Conservation (phyloP, 345 rosid genomes). For the Aquilaria yunnanensis region DNA sequence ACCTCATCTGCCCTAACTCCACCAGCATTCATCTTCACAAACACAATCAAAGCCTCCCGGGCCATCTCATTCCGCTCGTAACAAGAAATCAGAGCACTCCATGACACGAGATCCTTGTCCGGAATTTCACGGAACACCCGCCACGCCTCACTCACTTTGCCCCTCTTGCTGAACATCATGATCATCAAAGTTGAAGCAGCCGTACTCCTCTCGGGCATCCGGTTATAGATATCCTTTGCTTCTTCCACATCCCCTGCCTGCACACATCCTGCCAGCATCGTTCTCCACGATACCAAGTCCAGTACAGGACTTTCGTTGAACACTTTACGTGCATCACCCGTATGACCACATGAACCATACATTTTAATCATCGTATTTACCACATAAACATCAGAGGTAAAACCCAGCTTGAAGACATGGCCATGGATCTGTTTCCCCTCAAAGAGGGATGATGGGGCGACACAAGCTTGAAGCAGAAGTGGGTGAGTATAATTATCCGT, state of each 20-base stretch:
- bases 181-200: constrained; percentile 64
- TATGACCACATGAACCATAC: constrained; percentile 39
- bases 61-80: constrained; percentile 41
- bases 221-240: constrained; percentile 31
- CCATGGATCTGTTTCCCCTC: constrained; percentile 44
- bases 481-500: constrained; percentile 50
- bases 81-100: constrained; percentile 57
- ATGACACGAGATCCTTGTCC: constrained; percentile 43
- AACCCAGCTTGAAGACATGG: constrained; percentile 38
- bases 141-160: constrained; percentile 33
- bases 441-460: constrained; percentile 25
- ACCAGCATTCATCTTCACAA: constrained; percentile 28
- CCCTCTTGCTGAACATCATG: constrained; percentile 39
- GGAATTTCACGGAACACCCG: constrained; percentile 35
- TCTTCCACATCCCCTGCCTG: constrained; percentile 31
- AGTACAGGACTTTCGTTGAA: constrained; percentile 40
- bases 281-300: constrained; percentile 60
- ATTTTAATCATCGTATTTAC: constrained; percentile 41
- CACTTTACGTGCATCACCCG: constrained; percentile 33
- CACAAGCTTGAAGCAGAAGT: constrained; percentile 37
- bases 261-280: constrained; percentile 50
- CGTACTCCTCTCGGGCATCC: constrained; percentile 41
- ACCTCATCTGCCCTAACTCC: constrained; percentile 41
- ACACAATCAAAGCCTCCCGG: constrained; percentile 33
- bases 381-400: constrained; percentile 39